Evolutionary conservation across 1,139 yeast genomes (phyloP), one percentile per base, ranked within the genome.

Genomic region (Geotrichum histeridarum): DNA sequence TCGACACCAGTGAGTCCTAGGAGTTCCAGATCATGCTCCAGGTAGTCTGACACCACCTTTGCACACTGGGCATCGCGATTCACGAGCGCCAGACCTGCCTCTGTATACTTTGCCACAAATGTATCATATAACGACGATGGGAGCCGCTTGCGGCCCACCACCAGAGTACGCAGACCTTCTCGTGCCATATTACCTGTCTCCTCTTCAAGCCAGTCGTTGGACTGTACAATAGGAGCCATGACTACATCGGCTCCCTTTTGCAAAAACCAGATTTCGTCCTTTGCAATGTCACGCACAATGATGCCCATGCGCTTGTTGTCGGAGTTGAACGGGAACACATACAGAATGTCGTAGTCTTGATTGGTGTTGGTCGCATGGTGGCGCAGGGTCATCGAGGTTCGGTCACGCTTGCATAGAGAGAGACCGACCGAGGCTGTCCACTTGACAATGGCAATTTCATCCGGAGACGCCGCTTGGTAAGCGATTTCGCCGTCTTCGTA

Each of bases 391-490:
- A 93, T 79, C 8, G 84, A 80, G 55, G 80, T 78, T 55, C 99
- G 80, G 68, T 94, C 99, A 64, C 99, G 81, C 63, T 82, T 84
- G 58, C 79, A 77, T 50, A 94, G 75, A 11, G 88, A 80, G 47
- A 94, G 73, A 0, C 99, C 99, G 35, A 91, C 94, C 4, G 76
- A 69, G 60, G 88, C 95, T 1, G 97, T 87, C 73, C 90, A 94
- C 66, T 86, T 86, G 35, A 94, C 98, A 62, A 94, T 93, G 22
- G 99, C 99, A 60, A 93, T 84, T 69, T 94, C 99, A 73, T 94
- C 99, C 0, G 99, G 99, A 0, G 98, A 91, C 0, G 98, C 97
- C 0, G 99, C 99, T 70, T 94, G 99, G 67, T 91, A 94, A 1
- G 89, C 78, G 8, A 87, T 67, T 51, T 73, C 78, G 6, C 83